Base-by-base conservation (phyloP, 2,329 filamentous ascomycete genomes). In the Tolypocladium tropicale region DNA sequence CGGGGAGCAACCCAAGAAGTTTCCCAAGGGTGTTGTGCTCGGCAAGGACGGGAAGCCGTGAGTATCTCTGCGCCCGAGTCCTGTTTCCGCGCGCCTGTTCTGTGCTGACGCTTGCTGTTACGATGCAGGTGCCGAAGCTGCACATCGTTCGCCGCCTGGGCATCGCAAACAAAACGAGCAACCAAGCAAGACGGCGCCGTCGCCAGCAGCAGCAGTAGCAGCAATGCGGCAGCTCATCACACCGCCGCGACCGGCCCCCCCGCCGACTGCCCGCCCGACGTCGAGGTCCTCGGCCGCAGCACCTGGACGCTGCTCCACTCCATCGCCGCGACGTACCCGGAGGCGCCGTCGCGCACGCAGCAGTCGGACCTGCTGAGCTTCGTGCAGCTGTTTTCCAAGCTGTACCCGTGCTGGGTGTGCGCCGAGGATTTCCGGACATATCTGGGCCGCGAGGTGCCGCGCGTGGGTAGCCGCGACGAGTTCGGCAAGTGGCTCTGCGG, bases 321-420 rank as follows among this genome's bases (percentile, higher is more conserved):
- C 10, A 89, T 99, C 61, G 89, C 93, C 16, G 94, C 92, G 0
- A 83, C 83, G 16, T 99, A 97, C 70, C 94, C 94, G 1, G 76
- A 80, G 9, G 72, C 69, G 9, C 90, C 94, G 0, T 82, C 85
- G 0, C 70, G 76, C 1, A 71, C 76, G 11, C 83, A 96, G 63
- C 90, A 96, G 68, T 74, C 76, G 33, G 88, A 96, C 63, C 86
- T 95, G 63, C 78, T 78, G 56, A 79, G 82, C 53, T 97, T 99
- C 73, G 79, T 99, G 64, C 75, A 77, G 28, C 78, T 91, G 2
- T 95, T 99, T 70, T 85, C 89, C 30, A 88, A 87, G 62, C 73
- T 97, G 23, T 99, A 99, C 68, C 94, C 94, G 4, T 99, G 94
- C 76, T 96, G 92, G 90, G 82, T 88, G 3, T 99, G 94, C 72